Conservation (phyloP, 164 flowering plant species). For the Magnolia sinica region DNA sequence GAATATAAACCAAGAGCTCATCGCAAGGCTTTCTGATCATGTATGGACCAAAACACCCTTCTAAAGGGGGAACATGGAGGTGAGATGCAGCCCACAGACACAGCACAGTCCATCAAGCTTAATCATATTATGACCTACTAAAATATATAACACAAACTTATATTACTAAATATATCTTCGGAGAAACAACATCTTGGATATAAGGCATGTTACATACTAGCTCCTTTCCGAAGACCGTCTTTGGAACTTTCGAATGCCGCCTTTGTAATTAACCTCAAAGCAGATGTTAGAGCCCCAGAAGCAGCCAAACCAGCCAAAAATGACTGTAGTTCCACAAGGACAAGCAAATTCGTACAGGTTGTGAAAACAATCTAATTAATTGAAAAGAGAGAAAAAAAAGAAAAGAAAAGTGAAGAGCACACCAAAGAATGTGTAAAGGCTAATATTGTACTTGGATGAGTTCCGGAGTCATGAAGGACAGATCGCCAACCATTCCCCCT, state of each 20-base stretch:
- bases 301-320: constrained; percentile 80
- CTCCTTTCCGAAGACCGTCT: constrained; percentile 75
- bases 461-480: constrained; percentile 66
- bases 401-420: too few relatives aligned
- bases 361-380: not conserved
- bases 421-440: too few relatives aligned
- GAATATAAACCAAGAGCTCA: too few relatives aligned
- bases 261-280: constrained; percentile 62
- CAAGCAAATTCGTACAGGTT: not conserved
- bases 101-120: too few relatives aligned
- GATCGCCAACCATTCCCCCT: constrained; percentile 85
- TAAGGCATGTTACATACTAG: constrained; percentile 34
- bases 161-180: too few relatives aligned
- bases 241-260: constrained; percentile 67
- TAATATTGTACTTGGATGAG: constrained; percentile 49
- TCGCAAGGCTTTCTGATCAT: too few relatives aligned
- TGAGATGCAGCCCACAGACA: too few relatives aligned
- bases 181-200: not conserved
- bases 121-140: too few relatives aligned
- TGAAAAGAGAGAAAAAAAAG: not conserved
- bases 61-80: too few relatives aligned
- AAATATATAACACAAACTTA: too few relatives aligned
- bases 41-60: too few relatives aligned
- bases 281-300: constrained; percentile 78
- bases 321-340: constrained; percentile 39